Evolutionary conservation across 1,284 basidiomycete genomes (phyloP), one percentile per base, ranked within the genome.

Genomic region (Abortiporus biennis): DNA sequence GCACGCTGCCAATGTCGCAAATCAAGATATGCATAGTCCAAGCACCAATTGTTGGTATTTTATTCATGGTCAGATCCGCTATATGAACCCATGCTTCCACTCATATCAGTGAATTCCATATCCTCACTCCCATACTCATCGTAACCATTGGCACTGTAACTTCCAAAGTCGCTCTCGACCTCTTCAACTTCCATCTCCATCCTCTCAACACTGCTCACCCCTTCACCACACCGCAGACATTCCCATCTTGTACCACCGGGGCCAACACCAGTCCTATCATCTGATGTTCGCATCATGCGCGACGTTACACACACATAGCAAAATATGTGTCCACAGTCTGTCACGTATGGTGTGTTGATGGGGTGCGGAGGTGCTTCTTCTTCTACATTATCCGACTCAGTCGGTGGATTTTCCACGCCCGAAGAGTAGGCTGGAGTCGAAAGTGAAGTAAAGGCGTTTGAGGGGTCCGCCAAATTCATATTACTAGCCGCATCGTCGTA

Each of bases 291-390:
- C 52, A 89, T 72, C 67, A 95, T 78, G 44, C 81, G 79, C 53
- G 88, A 85, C 9, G 87, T 76, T 23, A 94, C 70, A 61, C 92
- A 95, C 54, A 85, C 80, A 61, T 94, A 95, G 62, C 92, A 94
- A 64, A 91, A 95, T 8, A 76, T 61, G 59, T 93, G 88, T 11
- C 79, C 82, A 49, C 88, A 91, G 12, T 84, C 82, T 6, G 85
- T 76, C 44, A 78, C 61, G 54, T 90, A 91, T 0, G 87, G 79
- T 23, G 74, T 85, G 52, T 80, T 68, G 45, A 89, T 72, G 2
- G 84, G 80, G 55, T 79, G 72, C 15, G 67, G 52, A 1, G 83
- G 78, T 17, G 75, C 64, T 40, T 71, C 72, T 19, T 61, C 59
- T 13, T 49, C 56, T 9, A 47, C 53, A 22, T 49, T 54, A 12